Evolutionary conservation across 2,329 filamentous ascomycete genomes (phyloP), one percentile per base, ranked within the genome.

Genomic region (Dactylellina cionopaga): DNA sequence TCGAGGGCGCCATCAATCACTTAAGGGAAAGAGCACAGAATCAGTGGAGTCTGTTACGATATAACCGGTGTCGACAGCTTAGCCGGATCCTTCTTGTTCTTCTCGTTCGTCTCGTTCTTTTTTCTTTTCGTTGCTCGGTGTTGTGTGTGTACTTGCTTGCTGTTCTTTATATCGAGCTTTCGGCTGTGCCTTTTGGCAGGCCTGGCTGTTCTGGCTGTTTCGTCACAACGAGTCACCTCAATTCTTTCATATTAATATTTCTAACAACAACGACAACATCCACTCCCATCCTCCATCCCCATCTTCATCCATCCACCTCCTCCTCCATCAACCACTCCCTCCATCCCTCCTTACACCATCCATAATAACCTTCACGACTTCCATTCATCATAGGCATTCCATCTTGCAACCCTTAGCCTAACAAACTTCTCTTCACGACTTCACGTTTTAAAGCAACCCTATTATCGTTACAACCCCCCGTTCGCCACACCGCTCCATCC

Each of bases 211-310:
- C 51, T 58, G 52, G 35, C 13, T 10, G 66, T 71, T 71, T 71
- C 58, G 66, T 71, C 66, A 71, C 66, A 64, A 41, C 39, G 56
- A 70, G 58, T 72, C 68, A 65, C 68, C 44, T 72, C 68, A 72
- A 44, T 65, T 72, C 59, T 65, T 63, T 72, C 63, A 68, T 49
- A 47, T 35, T 44, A 52, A 25, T 46, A 52, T 39, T 39, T 46
- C 55, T 49, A 70, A 60, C 64, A 43, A 49, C 59, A 54, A 43
- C 60, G 41, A 47, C 47, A 55, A 29, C 31, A 68, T 44, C 55
- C 41, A 35, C 60, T 47, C n/a, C 13, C 65, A 44, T 56, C 13
- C 27, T 25, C 56, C 66, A 43, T 60, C 52, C 56, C 41, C 31
- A 33, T 22, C 39, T 27, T 44, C 27, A 33, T 31, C 51, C 19